A percentile compares a stretch with the other conserved stretches of the same genome.
Conservation (phyloP, 2,329 filamentous ascomycete species). For the Xylariaceae sp. region DNA sequence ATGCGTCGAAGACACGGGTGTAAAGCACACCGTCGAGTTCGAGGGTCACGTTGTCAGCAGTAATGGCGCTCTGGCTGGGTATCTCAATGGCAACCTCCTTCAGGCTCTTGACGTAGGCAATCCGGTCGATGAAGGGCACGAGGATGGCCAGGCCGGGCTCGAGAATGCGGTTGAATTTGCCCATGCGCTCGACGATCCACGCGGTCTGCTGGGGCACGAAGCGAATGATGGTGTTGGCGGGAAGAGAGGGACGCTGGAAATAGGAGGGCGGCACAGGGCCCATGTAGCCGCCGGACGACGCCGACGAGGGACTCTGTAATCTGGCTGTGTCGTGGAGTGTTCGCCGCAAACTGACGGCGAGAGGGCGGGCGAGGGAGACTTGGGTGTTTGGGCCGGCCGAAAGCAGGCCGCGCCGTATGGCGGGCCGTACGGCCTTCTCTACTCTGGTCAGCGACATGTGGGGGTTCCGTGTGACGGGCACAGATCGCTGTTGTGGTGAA, state of each 20-base stretch:
- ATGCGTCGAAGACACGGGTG: constrained; percentile 94
- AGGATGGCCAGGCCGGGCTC: constrained; percentile 86
- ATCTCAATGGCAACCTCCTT: constrained; percentile 97
- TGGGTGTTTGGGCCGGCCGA: constrained; percentile 2
- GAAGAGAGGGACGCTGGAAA: constrained; percentile 69
- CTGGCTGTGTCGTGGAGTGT: constrained; percentile 23
- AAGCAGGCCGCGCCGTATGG: constrained; percentile 21
- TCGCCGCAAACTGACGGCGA: constrained; percentile 15
- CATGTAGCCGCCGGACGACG: constrained; percentile 30
- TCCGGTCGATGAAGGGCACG: constrained; percentile 86
- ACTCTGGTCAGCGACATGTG: constrained; percentile 28
- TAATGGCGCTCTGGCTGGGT: constrained; percentile 94
- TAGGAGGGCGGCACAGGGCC: constrained; percentile 60
- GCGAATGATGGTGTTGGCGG: constrained; percentile 88
- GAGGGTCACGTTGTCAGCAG: constrained; percentile 94
- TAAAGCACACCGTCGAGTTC: constrained; percentile 95
- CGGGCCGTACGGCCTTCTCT: constrained; percentile 23
- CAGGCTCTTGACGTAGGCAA: constrained; percentile 95
- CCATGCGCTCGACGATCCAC: constrained; percentile 99
- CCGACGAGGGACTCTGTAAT: constrained; percentile 15
- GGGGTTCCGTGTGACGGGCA: constrained; percentile 7
- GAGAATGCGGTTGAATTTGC: constrained; percentile 89
- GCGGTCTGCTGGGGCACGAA: constrained; percentile 98
- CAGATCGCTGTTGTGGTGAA: neutral
- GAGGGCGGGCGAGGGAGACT: constrained; percentile 12